A percentile compares a stretch with the other conserved stretches of the same genome.
Evolutionary conservation across 208 protist species (phyloP).

Genomic region (Leishmania martiniquensis): DNA sequence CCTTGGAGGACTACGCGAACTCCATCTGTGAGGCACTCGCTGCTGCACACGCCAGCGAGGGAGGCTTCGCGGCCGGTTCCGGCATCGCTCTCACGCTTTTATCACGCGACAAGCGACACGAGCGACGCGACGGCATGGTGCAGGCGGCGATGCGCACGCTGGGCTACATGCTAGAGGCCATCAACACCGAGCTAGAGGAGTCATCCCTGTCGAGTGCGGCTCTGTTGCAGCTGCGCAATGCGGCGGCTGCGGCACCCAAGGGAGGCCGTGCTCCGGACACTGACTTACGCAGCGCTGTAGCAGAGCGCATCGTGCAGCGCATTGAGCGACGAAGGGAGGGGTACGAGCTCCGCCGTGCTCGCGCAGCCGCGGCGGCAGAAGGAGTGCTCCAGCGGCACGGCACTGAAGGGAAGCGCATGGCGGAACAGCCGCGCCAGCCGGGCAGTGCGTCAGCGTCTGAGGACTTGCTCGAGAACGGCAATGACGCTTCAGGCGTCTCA

Average conservation of each 20-base stretch:
- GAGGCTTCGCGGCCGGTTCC: slow-evolving; percentile 1
- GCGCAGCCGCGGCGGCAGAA: slow-evolving; percentile 20
- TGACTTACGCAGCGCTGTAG: slow-evolving; percentile 33
- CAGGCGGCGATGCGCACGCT: slow-evolving; percentile 47
- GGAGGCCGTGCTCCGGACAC: background rate
- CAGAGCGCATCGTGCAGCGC: slow-evolving; percentile 67
- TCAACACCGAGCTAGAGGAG: slow-evolving; percentile 73
- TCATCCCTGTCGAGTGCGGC: slow-evolving; percentile 38
- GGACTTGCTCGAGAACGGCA: background rate
- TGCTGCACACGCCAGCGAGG: slow-evolving; percentile 12
- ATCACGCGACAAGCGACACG: slow-evolving; percentile 38
- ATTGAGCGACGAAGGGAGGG: slow-evolving; percentile 61
- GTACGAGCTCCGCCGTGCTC: slow-evolving; percentile 40
- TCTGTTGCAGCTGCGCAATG: slow-evolving; percentile 33
- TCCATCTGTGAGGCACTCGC: slow-evolving; percentile 39
- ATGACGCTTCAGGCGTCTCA: background rate
- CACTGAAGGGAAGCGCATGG: slow-evolving; percentile 10
- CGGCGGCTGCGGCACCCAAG: slow-evolving; percentile 46
- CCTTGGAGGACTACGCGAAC: slow-evolving; percentile 34
- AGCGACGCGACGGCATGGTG: slow-evolving; percentile 66
- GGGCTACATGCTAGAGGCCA: slow-evolving; percentile 77
- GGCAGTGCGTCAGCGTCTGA: background rate
- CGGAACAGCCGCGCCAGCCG: background rate
- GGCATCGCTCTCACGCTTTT: slow-evolving; percentile 6
- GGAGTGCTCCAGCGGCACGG: slow-evolving; percentile 32